Evolutionary conservation across 2,329 filamentous ascomycete genomes (phyloP).

Genomic region (Sphaerulina vaccinii): DNA sequence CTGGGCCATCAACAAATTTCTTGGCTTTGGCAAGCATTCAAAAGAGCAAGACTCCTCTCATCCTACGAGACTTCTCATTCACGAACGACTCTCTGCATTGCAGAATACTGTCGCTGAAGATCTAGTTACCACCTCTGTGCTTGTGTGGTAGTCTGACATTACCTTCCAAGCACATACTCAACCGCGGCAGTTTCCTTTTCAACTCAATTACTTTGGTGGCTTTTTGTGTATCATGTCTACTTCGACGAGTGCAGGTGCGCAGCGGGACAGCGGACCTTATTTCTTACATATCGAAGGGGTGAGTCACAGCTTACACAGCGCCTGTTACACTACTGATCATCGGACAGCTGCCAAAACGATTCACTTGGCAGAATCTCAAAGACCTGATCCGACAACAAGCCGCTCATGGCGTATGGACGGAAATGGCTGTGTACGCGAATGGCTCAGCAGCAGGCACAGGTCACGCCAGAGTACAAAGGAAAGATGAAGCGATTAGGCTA

Average conservation of each 20-base stretch:
- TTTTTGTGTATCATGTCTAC: conserved; percentile 15
- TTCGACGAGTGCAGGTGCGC: conserved; percentile 1
- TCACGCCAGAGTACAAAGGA: conserved; percentile 27
- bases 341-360: conserved; percentile 29
- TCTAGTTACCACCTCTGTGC: not conserved
- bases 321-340: conserved; percentile 1
- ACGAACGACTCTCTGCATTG: not conserved
- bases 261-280: conserved; percentile 15
- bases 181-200: conserved; percentile 2
- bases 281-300: conserved; percentile 29
- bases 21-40: not conserved
- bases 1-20: not conserved
- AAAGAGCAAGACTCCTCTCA: not conserved
- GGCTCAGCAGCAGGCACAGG: conserved; percentile 26
- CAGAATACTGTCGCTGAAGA: not conserved
- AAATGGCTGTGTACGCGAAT: conserved; percentile 28
- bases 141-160: not conserved
- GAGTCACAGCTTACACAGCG: not conserved
- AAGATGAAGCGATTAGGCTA: conserved; percentile 30
- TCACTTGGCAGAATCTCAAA: conserved; percentile 37
- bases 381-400: conserved; percentile 32
- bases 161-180: not conserved
- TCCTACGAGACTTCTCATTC: not conserved
- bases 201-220: conserved; percentile 3
- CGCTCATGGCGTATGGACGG: conserved; percentile 33